Conservation (phyloP, 805 yeast genomes). For the Cyberlindnera bimundalis region DNA sequence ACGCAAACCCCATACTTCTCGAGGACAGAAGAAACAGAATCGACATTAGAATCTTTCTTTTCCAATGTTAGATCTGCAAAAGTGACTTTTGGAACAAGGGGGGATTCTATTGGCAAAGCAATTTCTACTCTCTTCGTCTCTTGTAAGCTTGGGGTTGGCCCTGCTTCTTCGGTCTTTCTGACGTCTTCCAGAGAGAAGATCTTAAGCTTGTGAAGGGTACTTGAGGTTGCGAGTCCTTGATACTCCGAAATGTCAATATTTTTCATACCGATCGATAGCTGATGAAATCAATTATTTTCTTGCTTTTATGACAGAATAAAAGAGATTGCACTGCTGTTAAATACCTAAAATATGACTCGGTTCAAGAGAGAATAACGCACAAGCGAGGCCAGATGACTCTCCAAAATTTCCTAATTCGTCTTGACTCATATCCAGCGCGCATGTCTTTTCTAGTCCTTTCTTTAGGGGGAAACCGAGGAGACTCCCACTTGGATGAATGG, state of each 20-base stretch:
- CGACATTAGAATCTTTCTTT: conserved; percentile 2
- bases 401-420: neutral
- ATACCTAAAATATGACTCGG: too few species aligned
- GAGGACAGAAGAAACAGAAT: neutral
- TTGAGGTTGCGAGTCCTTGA: conserved; percentile 1
- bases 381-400: neutral
- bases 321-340: too few species aligned
- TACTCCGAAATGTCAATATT: neutral
- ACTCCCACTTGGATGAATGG: too few species aligned
- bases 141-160: neutral
- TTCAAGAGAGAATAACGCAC: neutral
- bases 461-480: neutral
- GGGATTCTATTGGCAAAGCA: conserved; percentile 1
- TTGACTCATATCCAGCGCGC: neutral
- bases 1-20: conserved; percentile 7
- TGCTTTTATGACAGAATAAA: too few species aligned
- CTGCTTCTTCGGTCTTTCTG: neutral
- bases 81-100: conserved; percentile 1
- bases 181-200: neutral
- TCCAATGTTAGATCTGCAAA: neutral
- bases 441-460: neutral
- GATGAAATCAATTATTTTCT: too few species aligned
- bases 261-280: too few species aligned
- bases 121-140: conserved; percentile 2
- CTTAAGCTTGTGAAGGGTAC: conserved; percentile 1